Evolutionary conservation across 495 filamentous ascomycete species (phyloP), one percentile per base, ranked within the genome.

Genomic region (Lasiosphaeria miniovina): DNA sequence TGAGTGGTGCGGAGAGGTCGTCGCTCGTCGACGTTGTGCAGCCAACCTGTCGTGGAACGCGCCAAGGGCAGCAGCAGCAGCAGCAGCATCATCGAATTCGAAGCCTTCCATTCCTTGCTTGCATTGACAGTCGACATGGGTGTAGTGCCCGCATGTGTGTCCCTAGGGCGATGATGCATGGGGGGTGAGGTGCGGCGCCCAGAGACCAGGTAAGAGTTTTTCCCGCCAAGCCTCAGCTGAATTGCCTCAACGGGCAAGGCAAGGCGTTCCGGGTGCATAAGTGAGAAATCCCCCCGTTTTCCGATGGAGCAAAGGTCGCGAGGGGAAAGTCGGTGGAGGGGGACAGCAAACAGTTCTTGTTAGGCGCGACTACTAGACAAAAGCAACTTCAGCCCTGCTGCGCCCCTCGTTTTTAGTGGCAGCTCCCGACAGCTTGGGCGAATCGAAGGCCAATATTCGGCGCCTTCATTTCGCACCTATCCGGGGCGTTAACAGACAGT

Each of bases 271-370:
- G 31, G 33, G 24, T 24, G 35, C 12, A 8, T 36, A 34, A 33
- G 11, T 2, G 54, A 56, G 15, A 38, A 45, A 34, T 4, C 24
- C 35, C 8, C 10, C 33, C 45, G 54, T 48, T 51, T 49, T 65
- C 63, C 31, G 63, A 61, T 65, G 52, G 48, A 68, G 63, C 59
- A 68, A 65, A 58, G 41, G 41, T 67, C 65, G 59, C 65, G 62
- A 67, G 43, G 43, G 43, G 43, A 46, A 46, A 46, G 43, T 46
- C 43, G 43, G 43, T 46, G 43, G 43, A n/a, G 12, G 15, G 15
- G 15, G 8, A 41, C 7, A 8, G 38, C 6, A 11, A 46, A 46
- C 4, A 1, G 43, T 24, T 46, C 15, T n/a, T 46, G 43, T 46
- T 46, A 46, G 24, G 24, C 24, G 24, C 24, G 24, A 24, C 24